Evolutionary conservation across 2,329 filamentous ascomycete species (phyloP).

Genomic region (Teratosphaeria epicoccoides): DNA sequence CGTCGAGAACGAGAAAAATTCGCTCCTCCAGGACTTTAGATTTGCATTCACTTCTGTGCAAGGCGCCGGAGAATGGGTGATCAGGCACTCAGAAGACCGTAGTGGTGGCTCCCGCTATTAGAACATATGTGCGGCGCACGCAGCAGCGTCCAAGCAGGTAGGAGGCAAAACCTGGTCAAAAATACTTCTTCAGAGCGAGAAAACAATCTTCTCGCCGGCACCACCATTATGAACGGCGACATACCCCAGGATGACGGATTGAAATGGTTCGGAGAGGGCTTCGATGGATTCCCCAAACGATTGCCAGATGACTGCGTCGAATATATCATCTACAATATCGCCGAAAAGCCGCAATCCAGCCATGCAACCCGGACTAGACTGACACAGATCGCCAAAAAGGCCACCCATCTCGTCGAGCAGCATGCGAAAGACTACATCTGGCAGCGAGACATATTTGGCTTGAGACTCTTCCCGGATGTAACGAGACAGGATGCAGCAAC

Average conservation of each 20-base stretch:
- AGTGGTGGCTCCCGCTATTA: not conserved
- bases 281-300: slow-evolving; percentile 53
- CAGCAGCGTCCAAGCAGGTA: slow-evolving; percentile 1
- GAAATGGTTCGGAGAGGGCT: slow-evolving; percentile 56
- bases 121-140: not conserved
- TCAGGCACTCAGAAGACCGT: no score
- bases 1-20: not conserved
- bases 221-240: slow-evolving; percentile 5
- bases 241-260: slow-evolving; percentile 42
- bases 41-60: not conserved
- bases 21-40: not conserved
- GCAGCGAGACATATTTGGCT: slow-evolving; percentile 74
- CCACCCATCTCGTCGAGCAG: slow-evolving; percentile 50
- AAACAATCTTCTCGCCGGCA: not conserved
- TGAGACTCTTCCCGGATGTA: slow-evolving; percentile 49
- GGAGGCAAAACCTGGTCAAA: slow-evolving; percentile 3
- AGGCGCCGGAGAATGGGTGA: no score
- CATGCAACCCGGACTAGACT: slow-evolving; percentile 53
- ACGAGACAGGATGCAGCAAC: slow-evolving; percentile 22
- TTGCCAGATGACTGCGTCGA: slow-evolving; percentile 78
- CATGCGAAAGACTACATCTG: slow-evolving; percentile 83
- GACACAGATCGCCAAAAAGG: slow-evolving; percentile 61
- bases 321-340: slow-evolving; percentile 67
- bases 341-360: slow-evolving; percentile 37
- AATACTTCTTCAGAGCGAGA: not conserved